Percentiles rank a stretch among this genome's conserved stretches.
Evolutionary conservation across 768 basidiomycete species (phyloP).

Genomic region (Phylloporus arenicola): DNA sequence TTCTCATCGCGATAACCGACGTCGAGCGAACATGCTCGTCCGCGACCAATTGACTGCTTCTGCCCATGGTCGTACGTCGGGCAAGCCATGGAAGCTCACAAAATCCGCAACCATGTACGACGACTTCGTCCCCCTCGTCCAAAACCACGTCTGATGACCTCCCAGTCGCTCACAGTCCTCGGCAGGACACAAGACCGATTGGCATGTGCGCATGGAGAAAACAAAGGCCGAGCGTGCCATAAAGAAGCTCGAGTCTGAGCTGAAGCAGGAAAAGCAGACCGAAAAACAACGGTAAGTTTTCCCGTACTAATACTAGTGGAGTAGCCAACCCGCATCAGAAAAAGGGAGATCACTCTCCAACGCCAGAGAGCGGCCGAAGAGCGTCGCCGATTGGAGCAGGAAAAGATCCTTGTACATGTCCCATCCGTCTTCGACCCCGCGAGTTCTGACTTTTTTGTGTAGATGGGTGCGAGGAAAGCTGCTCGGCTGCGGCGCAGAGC

Average conservation of each 20-base stretch:
- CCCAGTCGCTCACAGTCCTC: slow-evolving; percentile 65
- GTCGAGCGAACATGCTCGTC: neutral
- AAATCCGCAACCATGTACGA: slow-evolving; percentile 48
- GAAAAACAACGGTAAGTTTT: slow-evolving; percentile 52
- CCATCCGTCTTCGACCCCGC: neutral
- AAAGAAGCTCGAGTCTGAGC: slow-evolving; percentile 66
- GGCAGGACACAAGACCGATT: slow-evolving; percentile 61
- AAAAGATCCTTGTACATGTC: slow-evolving; percentile 25
- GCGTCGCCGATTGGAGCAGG: slow-evolving; percentile 47
- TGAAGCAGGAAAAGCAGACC: slow-evolving; percentile 71
- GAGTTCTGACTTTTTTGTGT: slow-evolving; percentile 1
- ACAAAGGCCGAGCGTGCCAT: slow-evolving; percentile 61
- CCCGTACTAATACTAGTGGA: neutral
- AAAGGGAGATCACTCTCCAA: slow-evolving; percentile 61
- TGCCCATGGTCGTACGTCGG: slow-evolving; percentile 59
- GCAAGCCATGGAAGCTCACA: slow-evolving; percentile 60
- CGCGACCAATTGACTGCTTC: slow-evolving; percentile 46
- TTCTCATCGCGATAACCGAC: slow-evolving; percentile 17
- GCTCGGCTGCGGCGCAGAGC: slow-evolving; percentile 66
- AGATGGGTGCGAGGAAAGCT: slow-evolving; percentile 82
- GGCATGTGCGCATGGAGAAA: slow-evolving; percentile 66
- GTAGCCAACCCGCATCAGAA: slow-evolving; percentile 34
- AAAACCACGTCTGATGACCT: slow-evolving; percentile 1
- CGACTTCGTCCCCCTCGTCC: neutral
- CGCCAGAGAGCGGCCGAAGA: slow-evolving; percentile 73